These are phyloP conservation scores for Panicum virgatum DNA, from an alignment of 202 grass and related monocot species.

Conservation along the genomic window DNA sequence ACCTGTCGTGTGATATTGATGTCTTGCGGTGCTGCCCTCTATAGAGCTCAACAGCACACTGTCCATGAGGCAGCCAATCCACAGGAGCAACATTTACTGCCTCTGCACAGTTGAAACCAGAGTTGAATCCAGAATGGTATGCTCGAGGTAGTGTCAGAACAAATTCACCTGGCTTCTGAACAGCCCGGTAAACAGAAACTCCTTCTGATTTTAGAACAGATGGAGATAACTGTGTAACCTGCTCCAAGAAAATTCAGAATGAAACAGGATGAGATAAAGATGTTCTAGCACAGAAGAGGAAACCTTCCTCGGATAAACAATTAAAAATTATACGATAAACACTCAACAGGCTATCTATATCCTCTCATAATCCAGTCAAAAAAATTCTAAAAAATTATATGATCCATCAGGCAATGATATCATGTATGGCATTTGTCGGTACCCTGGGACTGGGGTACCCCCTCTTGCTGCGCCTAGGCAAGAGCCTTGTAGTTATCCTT, in stretches of 20 bases:
- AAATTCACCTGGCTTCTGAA: constrained; percentile 84
- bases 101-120: constrained; percentile 97
- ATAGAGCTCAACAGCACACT: constrained; percentile 81
- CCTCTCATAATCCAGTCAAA: constrained; percentile 17
- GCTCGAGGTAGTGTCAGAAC: constrained; percentile 89
- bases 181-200: constrained; percentile 75
- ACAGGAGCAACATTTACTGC: constrained; percentile 92
- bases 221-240: constrained; percentile 97
- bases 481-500: no score
- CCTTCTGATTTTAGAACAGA: constrained; percentile 93
- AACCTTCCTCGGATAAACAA: constrained; percentile 2
- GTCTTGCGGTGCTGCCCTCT: constrained; percentile 86
- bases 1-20: constrained; percentile 89
- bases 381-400: constrained; percentile 28
- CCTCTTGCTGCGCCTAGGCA: no score
- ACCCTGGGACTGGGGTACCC: no score
- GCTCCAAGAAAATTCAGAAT: constrained; percentile 42
- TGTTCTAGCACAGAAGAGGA: constrained; percentile 1
- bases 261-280: constrained; percentile 25
- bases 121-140: constrained; percentile 96
- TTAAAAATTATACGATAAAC: neutral
- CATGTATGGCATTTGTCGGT: no score
- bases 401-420: constrained; percentile 27
- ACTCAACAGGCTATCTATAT: neutral
- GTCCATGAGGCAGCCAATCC: constrained; percentile 90